Conservation (phyloP, 345 rosid genomes). For the Carallia pectinifolia region DNA sequence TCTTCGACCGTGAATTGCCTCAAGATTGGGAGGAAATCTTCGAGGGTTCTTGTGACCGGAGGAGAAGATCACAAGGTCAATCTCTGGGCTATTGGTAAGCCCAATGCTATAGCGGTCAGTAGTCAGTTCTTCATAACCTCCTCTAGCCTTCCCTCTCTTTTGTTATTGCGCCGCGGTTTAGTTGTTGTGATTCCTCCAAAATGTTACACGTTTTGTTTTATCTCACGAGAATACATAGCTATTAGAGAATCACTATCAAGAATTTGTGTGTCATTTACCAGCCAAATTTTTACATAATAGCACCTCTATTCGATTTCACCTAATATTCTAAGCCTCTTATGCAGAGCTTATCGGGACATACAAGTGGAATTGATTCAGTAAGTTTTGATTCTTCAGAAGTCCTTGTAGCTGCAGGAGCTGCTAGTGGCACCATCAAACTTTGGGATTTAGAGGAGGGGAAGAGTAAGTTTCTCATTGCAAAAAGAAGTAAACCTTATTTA, state of each 20-base stretch:
- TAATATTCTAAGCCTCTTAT: slow-evolving; percentile 7
- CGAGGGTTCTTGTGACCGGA: slow-evolving; percentile 92
- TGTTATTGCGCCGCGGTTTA: background rate
- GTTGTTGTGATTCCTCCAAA: background rate
- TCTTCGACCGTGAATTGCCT: slow-evolving; percentile 89
- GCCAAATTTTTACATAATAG: background rate
- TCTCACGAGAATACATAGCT: no score
- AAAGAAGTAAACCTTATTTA: no score
- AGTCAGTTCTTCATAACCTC: slow-evolving; percentile 2
- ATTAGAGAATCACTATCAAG: no score
- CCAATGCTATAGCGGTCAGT: slow-evolving; percentile 95
- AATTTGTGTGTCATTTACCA: background rate
- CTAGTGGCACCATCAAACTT: slow-evolving; percentile 94
- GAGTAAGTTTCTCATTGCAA: slow-evolving; percentile 49
- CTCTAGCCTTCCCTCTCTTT: slow-evolving; percentile 1
- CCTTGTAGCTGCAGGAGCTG: slow-evolving; percentile 95
- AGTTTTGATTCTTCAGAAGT: slow-evolving; percentile 94
- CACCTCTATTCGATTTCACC: background rate
- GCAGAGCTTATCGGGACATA: slow-evolving; percentile 96
- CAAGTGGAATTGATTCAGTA: slow-evolving; percentile 95
- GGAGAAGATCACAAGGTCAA: slow-evolving; percentile 99
- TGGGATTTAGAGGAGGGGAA: slow-evolving; percentile 99
- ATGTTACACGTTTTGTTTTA: background rate
- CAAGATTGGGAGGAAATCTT: slow-evolving; percentile 93
- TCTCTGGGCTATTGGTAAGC: slow-evolving; percentile 99